Base-by-base conservation (phyloP, 163 green algal species). In the Volvox carteri region DNA sequence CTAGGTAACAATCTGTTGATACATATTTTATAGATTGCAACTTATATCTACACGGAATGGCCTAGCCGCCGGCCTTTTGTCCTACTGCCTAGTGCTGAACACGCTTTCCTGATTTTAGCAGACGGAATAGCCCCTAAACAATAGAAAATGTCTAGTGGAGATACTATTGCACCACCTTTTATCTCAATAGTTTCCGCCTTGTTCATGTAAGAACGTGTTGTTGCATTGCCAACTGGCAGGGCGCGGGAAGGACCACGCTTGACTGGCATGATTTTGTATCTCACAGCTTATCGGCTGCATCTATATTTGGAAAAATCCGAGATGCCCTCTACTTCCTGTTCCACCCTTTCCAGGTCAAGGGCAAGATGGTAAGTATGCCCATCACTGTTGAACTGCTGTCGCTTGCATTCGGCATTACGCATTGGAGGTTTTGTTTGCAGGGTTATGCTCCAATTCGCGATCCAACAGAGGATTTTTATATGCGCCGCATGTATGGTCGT, bases 391-490 rank as follows among this genome's bases (percentile, higher is more conserved):
- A 39, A 72, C 23, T 11, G 18, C 60, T 19, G 28, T 19, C 25
- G 60, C 67, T 76, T 76, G 33, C 35, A 25, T 76, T 50, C 18
- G 37, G 25, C 67, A 37, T 76, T 3, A 46, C 37, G 33, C 35
- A 21, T 18, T 50, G 9, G 48, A 33, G 1, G 35, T 50, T 30
- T 56, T 78, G 0, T 30, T 62, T 84, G 48, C 86, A 94, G 91
- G 91, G 91, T 3, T 94, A 92, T 78, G 91, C 91, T 21, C 87
- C 89, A 4, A 37, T 95, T 37, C 88, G 90, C 25, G 90, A 95
- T 44, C 41, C 86, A 21, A 67, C 79, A 9, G 92, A 95, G 70
- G 92, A 94, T 77, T 95, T 95, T 75, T 95, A 95, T 87, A 88
- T 94, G 56, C 78, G 93, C 21, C 93, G 93, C 58, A 90, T 95